Evolutionary conservation across 1,284 basidiomycete species (phyloP), one percentile per base, ranked within the genome.

Genomic region (Porodaedalea pini): DNA sequence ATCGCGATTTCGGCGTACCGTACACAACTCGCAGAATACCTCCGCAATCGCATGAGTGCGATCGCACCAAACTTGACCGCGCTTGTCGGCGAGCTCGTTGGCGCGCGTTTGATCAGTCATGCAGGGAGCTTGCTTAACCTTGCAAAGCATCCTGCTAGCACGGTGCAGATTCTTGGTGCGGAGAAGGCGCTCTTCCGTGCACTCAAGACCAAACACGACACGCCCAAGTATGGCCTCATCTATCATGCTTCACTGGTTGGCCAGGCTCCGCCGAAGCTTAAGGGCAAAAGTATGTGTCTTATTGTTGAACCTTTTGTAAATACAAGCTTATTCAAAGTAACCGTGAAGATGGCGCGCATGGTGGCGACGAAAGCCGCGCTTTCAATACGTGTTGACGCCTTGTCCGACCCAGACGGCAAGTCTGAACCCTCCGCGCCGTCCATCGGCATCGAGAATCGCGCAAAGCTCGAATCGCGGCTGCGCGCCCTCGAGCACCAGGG

Each of bases 341-440:
- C n/a, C n/a, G n/a, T n/a, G n/a, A n/a, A n/a, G 87, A 98, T 99
- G 96, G 97, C 97, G 11, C 90, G 97, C 66, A 99, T 99, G 96
- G 94, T 98, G 29, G 94, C 96, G 37, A 98, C 96, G 61, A 98
- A 98, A 79, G 88, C 96, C 3, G 92, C 96, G 0, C 83, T 99
- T 8, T 97, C 95, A 3, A 94, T 96, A 67, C 94, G 96, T 72
- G 90, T 98, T 43, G 96, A 99, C 66, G 96, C 96, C 4, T 85
- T 99, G 43, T 90, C 95, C 25, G 95, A 98, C 64, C 80, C 87
- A 23, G 93, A 98, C 61, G 90, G 85, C 68, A 97, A 98, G 73
- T 92, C 92, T 1, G 90, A 90, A 59, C 76, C 85, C 29, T 75
- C 79, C 8, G 89, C 92, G 15, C 86, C 92, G 0, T 84, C 92